phyloP scores from a whole-genome alignment of 495 filamentous ascomycete genomes.

The Penicillium arizonense region DNA sequence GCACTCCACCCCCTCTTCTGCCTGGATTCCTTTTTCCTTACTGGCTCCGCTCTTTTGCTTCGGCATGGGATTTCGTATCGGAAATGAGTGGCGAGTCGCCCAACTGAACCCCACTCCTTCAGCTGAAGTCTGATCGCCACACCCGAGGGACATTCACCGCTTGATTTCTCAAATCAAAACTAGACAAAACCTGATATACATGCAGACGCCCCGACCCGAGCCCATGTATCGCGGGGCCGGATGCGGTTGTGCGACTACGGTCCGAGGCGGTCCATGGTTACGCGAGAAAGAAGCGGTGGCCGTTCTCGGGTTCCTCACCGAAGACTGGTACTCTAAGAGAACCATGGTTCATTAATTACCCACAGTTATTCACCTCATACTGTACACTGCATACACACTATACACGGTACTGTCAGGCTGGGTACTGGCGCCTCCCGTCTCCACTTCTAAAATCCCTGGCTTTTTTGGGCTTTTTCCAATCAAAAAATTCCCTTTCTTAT shows the following conservation, averaged over 20 bases:
- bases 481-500: constrained; percentile 21
- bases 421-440: constrained; percentile 34
- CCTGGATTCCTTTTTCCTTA: constrained; percentile 2
- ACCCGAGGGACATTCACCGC: constrained; percentile 18
- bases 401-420: constrained; percentile 16
- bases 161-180: constrained; percentile 6
- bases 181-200: constrained; percentile 1
- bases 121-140: constrained; percentile 37
- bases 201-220: constrained; percentile 26
- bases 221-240: constrained; percentile 35
- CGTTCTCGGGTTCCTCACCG: constrained; percentile 10
- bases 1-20: constrained; percentile 14
- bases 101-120: constrained; percentile 25
- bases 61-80: constrained; percentile 10
- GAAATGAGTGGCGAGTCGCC: constrained; percentile 19
- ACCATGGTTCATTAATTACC: constrained; percentile 1
- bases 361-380: too few relatives aligned
- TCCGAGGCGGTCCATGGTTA: constrained; percentile 21
- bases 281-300: constrained; percentile 10
- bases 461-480: constrained; percentile 17
- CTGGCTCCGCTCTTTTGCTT: constrained; percentile 10
- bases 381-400: neutral
- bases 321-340: constrained; percentile 9
- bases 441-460: constrained; percentile 17
- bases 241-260: constrained; percentile 33